Evolutionary conservation across 306 rosid genomes (phyloP), one percentile per base, ranked within the genome.

Genomic region (Lablab purpureus): DNA sequence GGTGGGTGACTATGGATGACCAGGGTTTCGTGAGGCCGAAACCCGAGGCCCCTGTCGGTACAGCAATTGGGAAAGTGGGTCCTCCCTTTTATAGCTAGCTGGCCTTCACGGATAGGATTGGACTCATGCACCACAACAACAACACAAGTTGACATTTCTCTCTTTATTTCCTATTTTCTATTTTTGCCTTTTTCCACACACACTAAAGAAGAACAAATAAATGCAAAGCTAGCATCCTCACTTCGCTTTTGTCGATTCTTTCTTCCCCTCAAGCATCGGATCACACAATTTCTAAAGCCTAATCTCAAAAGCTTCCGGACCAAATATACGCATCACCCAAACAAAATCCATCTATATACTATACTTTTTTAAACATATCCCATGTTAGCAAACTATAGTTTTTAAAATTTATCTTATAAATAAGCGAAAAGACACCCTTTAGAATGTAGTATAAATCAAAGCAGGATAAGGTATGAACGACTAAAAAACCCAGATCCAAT

Each of bases 11-110:
- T 22, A 1, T 43, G 40, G 75, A 2, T 15, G 60, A 56, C 18
- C 64, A 22, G 75, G 75, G 71, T 77, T 82, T 63, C 56, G 82
- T 72, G 45, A 79, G 40, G 40, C 55, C 73, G 76, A 65, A 25
- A 23, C 71, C 81, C 88, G 78, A 81, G 80, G 81, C 11, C 60
- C 2, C 11, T 81, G 85, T 77, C 80, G 80, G 82, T 64, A 68
- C 67, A 52, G 56, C 18, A 43, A 74, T 27, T 30, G 43, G 51
- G 28, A 22, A 56, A 6, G 68, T 64, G 84, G 84, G 79, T 4
- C 79, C 84, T 41, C 0, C 21, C 5, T 7, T 46, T 55, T 63
- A 8, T 50, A 47, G 28, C 34, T 67, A 75, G 75, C 83, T 60
- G 75, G 56, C 77, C 28, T n/a, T n/a, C n/a, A n/a, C n/a, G n/a